Evolutionary conservation across 176 grass and related monocot species (phyloP), one percentile per base, ranked within the genome.

Genomic region (Alopecurus myosuroides): DNA sequence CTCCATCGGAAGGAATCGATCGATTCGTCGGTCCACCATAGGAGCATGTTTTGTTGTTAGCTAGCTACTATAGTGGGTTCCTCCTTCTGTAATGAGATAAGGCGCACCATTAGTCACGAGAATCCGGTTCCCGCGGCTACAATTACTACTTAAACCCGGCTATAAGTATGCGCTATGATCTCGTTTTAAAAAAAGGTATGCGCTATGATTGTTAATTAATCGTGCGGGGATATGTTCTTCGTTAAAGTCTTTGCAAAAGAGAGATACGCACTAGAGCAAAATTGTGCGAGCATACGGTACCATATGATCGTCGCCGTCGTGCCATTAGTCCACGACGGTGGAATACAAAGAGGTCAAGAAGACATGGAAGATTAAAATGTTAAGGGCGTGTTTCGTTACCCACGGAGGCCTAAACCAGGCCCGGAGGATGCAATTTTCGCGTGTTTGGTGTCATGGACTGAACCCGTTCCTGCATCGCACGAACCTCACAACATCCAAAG

Each of bases 61-160:
- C n/a, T 10, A 23, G 51, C 30, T 62, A 14, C 33, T 29, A 25
- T 60, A 60, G 64, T 64, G 87, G 20, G 55, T n/a, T n/a, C n/a
- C n/a, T n/a, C n/a, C n/a, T 2, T 22, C 45, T 13, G 65, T 33
- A 40, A 82, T 26, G 41, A 23, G 87, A 89, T 81, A 85, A 85
- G 87, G 17, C 36, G 82, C 69, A 71, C 40, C 69, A 60, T 39
- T 49, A 65, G 34, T 46, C 81, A 15, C 77, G 48, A 37, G 88
- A 85, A 89, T 77, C 77, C 5, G 78, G 78, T 86, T 86, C 83
- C 83, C 40, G 50, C n/a, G 18, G 17, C 83, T 61, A 8, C 19
- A 26, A 71, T 82, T 89, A 89, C 29, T 73, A 12, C 2, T n/a
- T n/a, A n/a, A 13, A 65, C 20, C 0, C 1, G 29, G 55, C 39